A percentile compares a stretch with the other conserved stretches of the same genome.
phyloP scores from a whole-genome alignment of 768 basidiomycete species.

The Leccinum aurantiacum region DNA sequence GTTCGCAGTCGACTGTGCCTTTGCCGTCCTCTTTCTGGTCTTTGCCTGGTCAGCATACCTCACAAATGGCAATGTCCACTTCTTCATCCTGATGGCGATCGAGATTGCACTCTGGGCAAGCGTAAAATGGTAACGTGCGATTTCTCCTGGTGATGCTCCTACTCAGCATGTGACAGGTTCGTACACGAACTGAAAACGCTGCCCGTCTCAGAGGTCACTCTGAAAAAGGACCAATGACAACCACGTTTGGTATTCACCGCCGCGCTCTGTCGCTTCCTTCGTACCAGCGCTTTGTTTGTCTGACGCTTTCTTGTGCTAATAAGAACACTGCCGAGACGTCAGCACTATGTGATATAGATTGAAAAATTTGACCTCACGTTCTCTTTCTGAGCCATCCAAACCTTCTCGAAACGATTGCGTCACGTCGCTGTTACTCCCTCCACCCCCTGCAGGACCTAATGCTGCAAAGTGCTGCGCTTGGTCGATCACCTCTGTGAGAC shows the following conservation, averaged over 20 bases:
- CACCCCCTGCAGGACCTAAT: constrained; percentile 56
- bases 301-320: constrained; percentile 80
- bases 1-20: constrained; percentile 59
- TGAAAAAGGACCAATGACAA: constrained; percentile 29
- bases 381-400: constrained; percentile 88
- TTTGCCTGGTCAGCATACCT: constrained; percentile 57
- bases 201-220: constrained; percentile 17
- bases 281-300: constrained; percentile 80
- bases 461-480: constrained; percentile 88
- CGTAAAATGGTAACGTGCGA: constrained; percentile 66
- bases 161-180: constrained; percentile 48
- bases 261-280: constrained; percentile 63
- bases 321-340: constrained; percentile 63
- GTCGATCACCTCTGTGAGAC: constrained; percentile 76
- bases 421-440: constrained; percentile 52
- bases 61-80: constrained; percentile 65
- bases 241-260: constrained; percentile 35
- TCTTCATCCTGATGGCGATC: constrained; percentile 64
- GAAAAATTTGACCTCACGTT: constrained; percentile 55
- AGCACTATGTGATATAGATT: constrained; percentile 1
- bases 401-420: constrained; percentile 86
- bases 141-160: constrained; percentile 1
- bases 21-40: constrained; percentile 56
- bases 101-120: constrained; percentile 73
- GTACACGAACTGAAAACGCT: constrained; percentile 57